Base-by-base conservation (phyloP, 2,329 filamentous ascomycete genomes). In the Fusarium beomiforme region DNA sequence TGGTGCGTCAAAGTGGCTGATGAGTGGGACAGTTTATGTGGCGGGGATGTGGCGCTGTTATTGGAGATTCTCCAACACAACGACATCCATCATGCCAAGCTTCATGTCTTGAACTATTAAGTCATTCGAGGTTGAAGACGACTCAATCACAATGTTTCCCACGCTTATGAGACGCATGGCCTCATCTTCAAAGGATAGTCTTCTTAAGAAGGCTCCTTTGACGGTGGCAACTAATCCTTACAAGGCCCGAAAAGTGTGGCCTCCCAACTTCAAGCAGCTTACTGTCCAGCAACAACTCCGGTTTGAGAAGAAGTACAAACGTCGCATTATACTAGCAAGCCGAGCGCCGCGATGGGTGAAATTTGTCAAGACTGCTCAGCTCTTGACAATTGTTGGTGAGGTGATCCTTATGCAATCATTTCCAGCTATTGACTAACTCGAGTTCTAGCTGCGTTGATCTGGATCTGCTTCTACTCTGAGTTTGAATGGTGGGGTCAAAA, bases 261-360 rank as follows among this genome's bases (percentile, higher is more conserved):
- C 93, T 62, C 93, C 93, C 16, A 90, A 94, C 80, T 92, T 95
- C 80, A 83, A 85, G 69, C 87, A 89, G 77, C 86, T 95, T 64
- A 89, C 89, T 39, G 83, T 85, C 49, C 92, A 92, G 79, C 89
- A 94, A 77, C 91, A 95, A 80, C 92, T 95, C 78, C 87, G 90
- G 44, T 91, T 94, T 74, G 93, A 95, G 84, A 90, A 92, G 79
- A 91, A 92, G 78, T 95, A 92, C 82, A 92, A 93, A 81, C 86
- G 93, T 56, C 87, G 93, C 58, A 81, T 92, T 29, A 85, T 86
- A 63, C 80, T 92, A 72, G 88, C 89, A 74, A 88, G 87, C 77
- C 85, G 86, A 42, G 83, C 90, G 24, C 91, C 91, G 12, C 79
- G 81, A 50, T 93, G 90, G 90, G 86, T 87, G 43, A 93, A 91